Evolutionary conservation across 257 asterid genomes (phyloP).

Genomic region (Lycium barbarum): DNA sequence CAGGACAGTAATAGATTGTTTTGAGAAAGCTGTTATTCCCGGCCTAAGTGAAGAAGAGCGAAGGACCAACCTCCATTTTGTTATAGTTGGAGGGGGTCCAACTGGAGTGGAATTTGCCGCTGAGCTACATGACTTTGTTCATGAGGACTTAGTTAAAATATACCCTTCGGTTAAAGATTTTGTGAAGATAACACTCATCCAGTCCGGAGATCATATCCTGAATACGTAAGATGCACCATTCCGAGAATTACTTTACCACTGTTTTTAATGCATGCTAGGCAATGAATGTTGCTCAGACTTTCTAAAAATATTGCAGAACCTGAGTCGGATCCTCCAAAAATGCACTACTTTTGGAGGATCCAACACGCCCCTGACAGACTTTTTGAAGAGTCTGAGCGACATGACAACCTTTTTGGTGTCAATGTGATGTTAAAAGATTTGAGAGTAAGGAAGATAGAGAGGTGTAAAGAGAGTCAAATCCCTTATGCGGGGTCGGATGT

Average conservation of each 20-base stretch:
- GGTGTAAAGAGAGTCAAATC: not conserved
- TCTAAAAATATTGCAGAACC: too few species aligned
- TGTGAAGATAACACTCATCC: conserved; percentile 82
- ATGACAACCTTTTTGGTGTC: not conserved
- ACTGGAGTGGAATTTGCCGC: conserved; percentile 89
- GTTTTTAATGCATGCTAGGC: not conserved
- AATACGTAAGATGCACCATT: conserved; percentile 64
- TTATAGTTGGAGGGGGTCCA: conserved; percentile 97
- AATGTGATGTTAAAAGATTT: not conserved
- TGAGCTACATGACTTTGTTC: conserved; percentile 83
- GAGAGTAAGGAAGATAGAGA: not conserved
- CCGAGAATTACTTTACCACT: not conserved
- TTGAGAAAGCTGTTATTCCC: conserved; percentile 84
- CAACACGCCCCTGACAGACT: too few species aligned
- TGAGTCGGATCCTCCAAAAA: too few species aligned
- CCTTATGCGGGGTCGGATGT: not conserved
- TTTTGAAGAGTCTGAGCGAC: too few species aligned
- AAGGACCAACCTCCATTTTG: conserved; percentile 83
- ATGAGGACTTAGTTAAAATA: conserved; percentile 72
- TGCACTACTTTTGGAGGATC: too few species aligned
- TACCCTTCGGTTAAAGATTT: conserved; percentile 78
- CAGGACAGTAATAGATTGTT: conserved; percentile 79
- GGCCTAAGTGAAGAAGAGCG: conserved; percentile 83
- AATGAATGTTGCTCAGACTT: too few species aligned
- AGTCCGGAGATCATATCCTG: conserved; percentile 91